A percentile compares a stretch with the other conserved stretches of the same genome.
phyloP scores from a whole-genome alignment of 768 basidiomycete species.

The Naganishia friedmannii region DNA sequence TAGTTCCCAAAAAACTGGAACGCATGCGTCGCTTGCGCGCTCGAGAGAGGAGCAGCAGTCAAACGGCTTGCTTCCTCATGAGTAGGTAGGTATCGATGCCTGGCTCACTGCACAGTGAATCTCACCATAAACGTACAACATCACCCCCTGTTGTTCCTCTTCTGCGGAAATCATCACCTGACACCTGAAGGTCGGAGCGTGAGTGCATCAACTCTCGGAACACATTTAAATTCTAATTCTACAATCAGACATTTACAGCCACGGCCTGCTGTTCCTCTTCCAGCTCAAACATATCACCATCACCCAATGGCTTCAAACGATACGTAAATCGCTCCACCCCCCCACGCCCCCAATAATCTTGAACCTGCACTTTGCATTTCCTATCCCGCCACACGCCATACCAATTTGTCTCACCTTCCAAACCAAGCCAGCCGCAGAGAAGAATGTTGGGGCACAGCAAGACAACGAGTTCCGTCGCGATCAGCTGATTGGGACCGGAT shows the following conservation, averaged over 20 bases:
- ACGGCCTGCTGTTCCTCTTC: slow-evolving; percentile 32
- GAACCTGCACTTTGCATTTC: neutral
- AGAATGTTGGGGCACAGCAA: slow-evolving; percentile 35
- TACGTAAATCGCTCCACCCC: slow-evolving; percentile 26
- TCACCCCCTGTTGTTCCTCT: slow-evolving; percentile 20
- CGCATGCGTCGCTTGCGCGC: too few species aligned
- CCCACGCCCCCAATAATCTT: slow-evolving; percentile 18
- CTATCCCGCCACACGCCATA: slow-evolving; percentile 44
- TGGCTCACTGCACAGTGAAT: too few species aligned
- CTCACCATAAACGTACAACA: too few species aligned
- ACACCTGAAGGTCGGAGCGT: too few species aligned
- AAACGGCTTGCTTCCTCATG: too few species aligned
- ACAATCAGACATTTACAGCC: neutral
- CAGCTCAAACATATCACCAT: slow-evolving; percentile 38
- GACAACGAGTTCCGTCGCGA: slow-evolving; percentile 35
- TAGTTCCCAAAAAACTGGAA: too few species aligned
- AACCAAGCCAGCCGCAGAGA: slow-evolving; percentile 41
- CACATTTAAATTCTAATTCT: too few species aligned
- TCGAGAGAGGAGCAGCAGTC: too few species aligned
- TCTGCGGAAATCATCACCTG: too few species aligned
- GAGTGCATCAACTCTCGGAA: too few species aligned
- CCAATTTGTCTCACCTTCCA: slow-evolving; percentile 46
- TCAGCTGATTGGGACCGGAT: slow-evolving; percentile 30
- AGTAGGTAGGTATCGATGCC: too few species aligned
- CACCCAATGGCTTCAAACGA: slow-evolving; percentile 33